Base-by-base conservation (phyloP, 1,284 basidiomycete species). In the Fomitopsis palustris region DNA sequence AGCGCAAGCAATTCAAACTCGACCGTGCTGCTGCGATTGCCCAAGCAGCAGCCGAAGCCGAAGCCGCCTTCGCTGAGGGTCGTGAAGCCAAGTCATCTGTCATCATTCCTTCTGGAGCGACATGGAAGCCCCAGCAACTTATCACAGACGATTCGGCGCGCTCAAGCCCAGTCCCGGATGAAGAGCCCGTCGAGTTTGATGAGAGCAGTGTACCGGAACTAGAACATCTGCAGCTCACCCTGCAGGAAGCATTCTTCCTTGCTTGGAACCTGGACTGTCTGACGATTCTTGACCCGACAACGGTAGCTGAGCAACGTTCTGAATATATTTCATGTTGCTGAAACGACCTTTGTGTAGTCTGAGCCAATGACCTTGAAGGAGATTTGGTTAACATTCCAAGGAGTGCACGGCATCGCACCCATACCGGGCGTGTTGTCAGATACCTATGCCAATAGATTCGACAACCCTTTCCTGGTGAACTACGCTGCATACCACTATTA, bases 401-500 rank as follows among this genome's bases (percentile, higher is more conserved):
- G 71, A 21, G 75, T 75, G 3, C 75, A 76, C 27, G 64, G 61
- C 33, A 33, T 62, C 41, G 70, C 64, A 39, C 70, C 62, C 63
- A 56, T 66, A 63, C 78, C 61, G 70, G 72, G 39, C 64, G 73
- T 54, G 53, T 49, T 67, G 67, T 53, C 64, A 61, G 60, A 61
- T 56, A 47, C 72, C 10, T 67, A 69, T 42, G 56, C 70, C 25
- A 72, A 79, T 29, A 81, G 85, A 55, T 82, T 87, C 52, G 96
- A 98, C 76, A 97, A 97, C 70, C 95, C 96, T 0, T 95, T 98
- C 75, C 77, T 99, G 37, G 79, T 99, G 38, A 84, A 93, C 65
- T 99, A 98, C 70, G 87, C 90, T 53, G 87, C 86, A 7, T 98
- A 96, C 70, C 96, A 99, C 72, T 95, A 99, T 74, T 99, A 93